Conservation (phyloP, 306 rosid species). For the Vachellia collinsii region DNA sequence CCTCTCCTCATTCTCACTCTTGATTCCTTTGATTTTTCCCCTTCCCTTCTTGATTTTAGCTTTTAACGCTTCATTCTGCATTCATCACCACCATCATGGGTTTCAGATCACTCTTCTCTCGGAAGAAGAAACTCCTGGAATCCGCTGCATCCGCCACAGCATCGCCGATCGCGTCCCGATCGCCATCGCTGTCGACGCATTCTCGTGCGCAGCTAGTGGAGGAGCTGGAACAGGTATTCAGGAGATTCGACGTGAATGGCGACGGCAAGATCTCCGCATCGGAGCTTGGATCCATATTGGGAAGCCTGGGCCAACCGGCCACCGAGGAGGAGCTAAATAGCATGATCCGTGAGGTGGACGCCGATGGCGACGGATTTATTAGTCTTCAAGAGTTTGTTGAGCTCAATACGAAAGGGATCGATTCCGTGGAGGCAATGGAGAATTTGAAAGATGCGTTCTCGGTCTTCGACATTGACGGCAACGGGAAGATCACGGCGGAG, state of each 20-base stretch:
- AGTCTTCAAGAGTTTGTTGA: slow-evolving; percentile 76
- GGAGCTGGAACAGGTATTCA: slow-evolving; percentile 82
- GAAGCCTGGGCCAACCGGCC: slow-evolving; percentile 63
- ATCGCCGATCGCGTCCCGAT: slow-evolving; percentile 15
- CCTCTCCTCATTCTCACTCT: neutral
- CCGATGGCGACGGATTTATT: slow-evolving; percentile 87
- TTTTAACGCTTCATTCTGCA: neutral
- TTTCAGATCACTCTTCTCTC: slow-evolving; percentile 64
- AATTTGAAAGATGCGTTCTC: slow-evolving; percentile 84
- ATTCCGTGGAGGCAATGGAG: slow-evolving; percentile 70
- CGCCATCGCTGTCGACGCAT: slow-evolving; percentile 51
- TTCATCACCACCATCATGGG: slow-evolving; percentile 52
- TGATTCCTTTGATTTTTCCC: neutral
- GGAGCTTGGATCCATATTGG: slow-evolving; percentile 79
- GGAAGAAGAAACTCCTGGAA: slow-evolving; percentile 50
- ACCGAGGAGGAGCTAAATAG: slow-evolving; percentile 60
- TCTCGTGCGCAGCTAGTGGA: slow-evolving; percentile 49
- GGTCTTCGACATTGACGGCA: slow-evolving; percentile 81
- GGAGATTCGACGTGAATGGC: slow-evolving; percentile 83
- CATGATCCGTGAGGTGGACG: slow-evolving; percentile 80
- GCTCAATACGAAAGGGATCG: slow-evolving; percentile 80
- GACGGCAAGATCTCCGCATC: slow-evolving; percentile 89
- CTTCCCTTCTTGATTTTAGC: neutral
- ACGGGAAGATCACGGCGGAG: slow-evolving; percentile 89
- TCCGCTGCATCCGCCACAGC: neutral